Percentiles rank a stretch among this genome's conserved stretches.
Evolutionary conservation across 805 yeast genomes (phyloP).

Genomic region (Teunomyces cretensis): DNA sequence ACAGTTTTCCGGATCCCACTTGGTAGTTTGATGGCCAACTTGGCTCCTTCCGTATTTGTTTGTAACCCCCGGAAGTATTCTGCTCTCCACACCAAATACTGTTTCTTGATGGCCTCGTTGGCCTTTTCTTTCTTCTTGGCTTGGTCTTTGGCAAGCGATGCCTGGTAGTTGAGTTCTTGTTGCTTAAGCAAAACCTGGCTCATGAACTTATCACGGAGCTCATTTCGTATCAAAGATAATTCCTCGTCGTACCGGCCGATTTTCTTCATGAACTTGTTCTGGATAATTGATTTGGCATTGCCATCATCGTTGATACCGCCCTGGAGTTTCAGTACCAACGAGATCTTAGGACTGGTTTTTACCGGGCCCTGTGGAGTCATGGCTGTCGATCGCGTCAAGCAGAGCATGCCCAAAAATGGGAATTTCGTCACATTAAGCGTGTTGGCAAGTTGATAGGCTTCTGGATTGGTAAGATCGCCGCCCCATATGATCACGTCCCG

Average conservation of each 20-base stretch:
- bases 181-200: constrained; percentile 60
- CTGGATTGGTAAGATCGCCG: constrained; percentile 78
- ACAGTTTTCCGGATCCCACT: constrained; percentile 56
- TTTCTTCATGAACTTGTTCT: constrained; percentile 42
- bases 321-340: constrained; percentile 62
- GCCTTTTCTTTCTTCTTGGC: constrained; percentile 38
- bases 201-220: constrained; percentile 58
- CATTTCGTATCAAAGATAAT: constrained; percentile 59
- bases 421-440: constrained; percentile 67
- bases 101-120: constrained; percentile 33
- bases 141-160: constrained; percentile 67
- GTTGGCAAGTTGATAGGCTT: constrained; percentile 80
- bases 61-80: constrained; percentile 26
- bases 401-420: constrained; percentile 81
- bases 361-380: constrained; percentile 58
- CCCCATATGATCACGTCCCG: constrained; percentile 77
- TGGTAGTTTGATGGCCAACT: constrained; percentile 68
- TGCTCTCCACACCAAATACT: constrained; percentile 32
- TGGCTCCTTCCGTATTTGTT: constrained; percentile 35
- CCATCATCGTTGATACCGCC: constrained; percentile 53
- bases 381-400: constrained; percentile 57
- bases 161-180: constrained; percentile 77
- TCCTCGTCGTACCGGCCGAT: constrained; percentile 61
- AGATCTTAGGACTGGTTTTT: constrained; percentile 54
- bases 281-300: constrained; percentile 29